A percentile compares a stretch with the other conserved stretches of the same genome.
phyloP scores from a whole-genome alignment of 495 filamentous ascomycete species.

The Penicillium mononematosum region DNA sequence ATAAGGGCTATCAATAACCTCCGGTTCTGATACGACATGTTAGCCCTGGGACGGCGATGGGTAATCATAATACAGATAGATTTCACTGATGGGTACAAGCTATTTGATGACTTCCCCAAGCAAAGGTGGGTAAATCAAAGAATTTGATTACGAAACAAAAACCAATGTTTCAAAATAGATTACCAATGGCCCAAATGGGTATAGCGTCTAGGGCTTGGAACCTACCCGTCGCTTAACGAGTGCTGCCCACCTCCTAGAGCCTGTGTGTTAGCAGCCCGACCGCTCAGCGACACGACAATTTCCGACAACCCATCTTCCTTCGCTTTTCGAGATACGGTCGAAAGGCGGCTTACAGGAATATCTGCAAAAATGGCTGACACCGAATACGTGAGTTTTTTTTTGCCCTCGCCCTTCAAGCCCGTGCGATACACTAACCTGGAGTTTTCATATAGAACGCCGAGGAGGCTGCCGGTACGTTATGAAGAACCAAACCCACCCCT shows the following conservation, averaged over 20 bases:
- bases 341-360: constrained; percentile 51
- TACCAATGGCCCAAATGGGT: constrained; percentile 22
- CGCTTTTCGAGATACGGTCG: constrained; percentile 53
- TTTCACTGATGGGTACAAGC: not conserved
- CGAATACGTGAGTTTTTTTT: constrained; percentile 73
- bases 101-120: not conserved
- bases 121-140: not conserved
- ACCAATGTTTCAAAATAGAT: constrained; percentile 3
- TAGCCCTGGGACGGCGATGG: not conserved
- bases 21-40: not conserved
- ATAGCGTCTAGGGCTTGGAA: constrained; percentile 44
- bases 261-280: constrained; percentile 34
- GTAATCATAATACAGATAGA: not conserved
- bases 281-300: constrained; percentile 46
- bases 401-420: constrained; percentile 8
- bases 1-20: constrained; percentile 1
- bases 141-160: not conserved
- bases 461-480: constrained; percentile 81
- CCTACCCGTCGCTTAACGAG: constrained; percentile 51
- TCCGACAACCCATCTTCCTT: constrained; percentile 48
- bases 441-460: constrained; percentile 70
- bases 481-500: constrained; percentile 20
- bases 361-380: constrained; percentile 85
- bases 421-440: constrained; percentile 37
- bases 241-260: constrained; percentile 41